Evolutionary conservation across 2,329 filamentous ascomycete species (phyloP).

Genomic region (Cladophialophora exuberans): DNA sequence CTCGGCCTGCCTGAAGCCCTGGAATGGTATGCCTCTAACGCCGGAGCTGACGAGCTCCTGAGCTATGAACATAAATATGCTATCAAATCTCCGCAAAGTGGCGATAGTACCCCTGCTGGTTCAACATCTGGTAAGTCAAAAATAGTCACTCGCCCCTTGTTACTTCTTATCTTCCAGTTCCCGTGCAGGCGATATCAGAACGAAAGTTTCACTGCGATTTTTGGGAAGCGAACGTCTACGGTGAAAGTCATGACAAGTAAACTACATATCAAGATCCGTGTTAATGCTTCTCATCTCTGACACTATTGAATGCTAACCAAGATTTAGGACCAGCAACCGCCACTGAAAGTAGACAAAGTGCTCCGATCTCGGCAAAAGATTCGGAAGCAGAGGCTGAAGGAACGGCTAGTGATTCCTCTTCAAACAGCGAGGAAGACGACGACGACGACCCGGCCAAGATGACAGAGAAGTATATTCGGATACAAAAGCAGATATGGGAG

Average conservation of each 20-base stretch:
- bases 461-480: constrained; percentile 74
- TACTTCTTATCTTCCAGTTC: background rate
- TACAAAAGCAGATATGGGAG: constrained; percentile 70
- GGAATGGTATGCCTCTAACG: constrained; percentile 86
- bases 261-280: too few species aligned
- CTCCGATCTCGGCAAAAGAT: constrained; percentile 13
- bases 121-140: constrained; percentile 26
- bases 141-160: background rate
- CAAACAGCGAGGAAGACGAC: constrained; percentile 29
- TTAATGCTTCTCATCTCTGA: too few species aligned
- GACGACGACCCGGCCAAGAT: constrained; percentile 64
- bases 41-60: constrained; percentile 68
- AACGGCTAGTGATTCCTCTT: constrained; percentile 11
- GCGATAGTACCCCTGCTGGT: constrained; percentile 17
- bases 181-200: too few species aligned
- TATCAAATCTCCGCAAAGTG: constrained; percentile 11
- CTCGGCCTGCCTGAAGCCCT: constrained; percentile 88
- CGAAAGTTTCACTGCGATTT: too few species aligned
- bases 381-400: constrained; percentile 23
- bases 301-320: constrained; percentile 11
- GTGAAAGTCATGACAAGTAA: too few species aligned
- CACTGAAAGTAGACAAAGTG: constrained; percentile 20
- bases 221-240: too few species aligned
- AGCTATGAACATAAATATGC: constrained; percentile 61
- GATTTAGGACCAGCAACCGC: constrained; percentile 17